A percentile compares a stretch with the other conserved stretches of the same genome.
These are phyloP conservation scores for Saturnispora bothae DNA, from an alignment of 805 yeast genomes.

Conservation along the genomic window DNA sequence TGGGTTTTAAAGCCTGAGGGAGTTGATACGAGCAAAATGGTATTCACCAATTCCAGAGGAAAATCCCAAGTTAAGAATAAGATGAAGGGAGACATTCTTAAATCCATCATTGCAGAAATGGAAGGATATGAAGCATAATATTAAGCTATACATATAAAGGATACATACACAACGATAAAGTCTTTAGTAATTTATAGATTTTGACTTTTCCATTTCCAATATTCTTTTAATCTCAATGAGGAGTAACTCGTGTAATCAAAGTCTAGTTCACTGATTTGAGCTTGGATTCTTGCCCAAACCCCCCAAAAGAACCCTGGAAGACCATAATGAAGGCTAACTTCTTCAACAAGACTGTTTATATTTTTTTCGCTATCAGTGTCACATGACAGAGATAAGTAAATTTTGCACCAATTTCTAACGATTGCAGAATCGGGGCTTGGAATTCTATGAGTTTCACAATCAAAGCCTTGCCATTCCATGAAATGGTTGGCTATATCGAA, in stretches of 20 bases:
- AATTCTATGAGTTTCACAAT: conserved; percentile 51
- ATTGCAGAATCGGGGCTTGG: conserved; percentile 34
- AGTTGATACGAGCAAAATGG: not conserved
- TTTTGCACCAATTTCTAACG: conserved; percentile 46
- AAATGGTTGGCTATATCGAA: conserved; percentile 68
- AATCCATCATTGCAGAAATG: conserved; percentile 2
- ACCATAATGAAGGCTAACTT: conserved; percentile 55
- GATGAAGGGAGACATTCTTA: conserved; percentile 7
- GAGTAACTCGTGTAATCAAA: conserved; percentile 60
- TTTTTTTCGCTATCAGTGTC: conserved; percentile 11
- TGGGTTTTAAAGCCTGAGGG: conserved; percentile 58
- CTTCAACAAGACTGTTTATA: conserved; percentile 39
- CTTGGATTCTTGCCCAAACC: conserved; percentile 70
- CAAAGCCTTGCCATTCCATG: conserved; percentile 77
- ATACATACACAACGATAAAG: not conserved
- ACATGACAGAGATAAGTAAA: no score
- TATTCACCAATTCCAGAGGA: not conserved
- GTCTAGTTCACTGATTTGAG: conserved; percentile 57
- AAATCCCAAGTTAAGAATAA: conserved; percentile 2
- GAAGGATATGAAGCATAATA: not conserved
- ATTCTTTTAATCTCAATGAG: conserved; percentile 49
- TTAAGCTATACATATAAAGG: not conserved
- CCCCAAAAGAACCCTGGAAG: conserved; percentile 84
- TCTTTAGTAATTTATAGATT: not conserved
- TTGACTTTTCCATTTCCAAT: conserved; percentile 51